Evolutionary conservation across 352 stramenopile species (phyloP), one percentile per base, ranked within the genome.

Genomic region (Pythium rishiriense): DNA sequence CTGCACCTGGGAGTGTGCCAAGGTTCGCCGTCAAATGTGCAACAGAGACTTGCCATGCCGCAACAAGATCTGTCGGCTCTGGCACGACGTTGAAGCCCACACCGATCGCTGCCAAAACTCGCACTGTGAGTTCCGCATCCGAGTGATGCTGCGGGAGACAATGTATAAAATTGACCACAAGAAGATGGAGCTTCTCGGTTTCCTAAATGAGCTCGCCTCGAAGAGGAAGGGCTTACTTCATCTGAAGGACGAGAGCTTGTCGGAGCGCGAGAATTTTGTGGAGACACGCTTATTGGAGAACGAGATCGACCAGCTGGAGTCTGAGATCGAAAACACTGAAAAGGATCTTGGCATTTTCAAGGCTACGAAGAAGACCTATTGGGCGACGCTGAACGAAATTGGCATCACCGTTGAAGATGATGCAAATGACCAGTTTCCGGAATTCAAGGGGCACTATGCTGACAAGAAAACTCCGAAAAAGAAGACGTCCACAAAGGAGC

Each of bases 81-180:
- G 81, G 81, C 81, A 90, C 53, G 81, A 90, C 26, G 81, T 90
- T 0, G 81, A 90, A 49, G 79, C 80, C 10, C 81, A 90, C 66
- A 87, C 73, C 2, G 81, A 88, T 55, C 76, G 72, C 17, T 90
- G 81, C 50, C 65, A 77, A 59, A 88, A 90, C 69, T 55, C 66
- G 24, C 70, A 86, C 33, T 90, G 81, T 51, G 81, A 90, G 72
- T 85, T 90, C 55, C 83, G 83, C 47, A 85, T 80, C 64, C 81
- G 81, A 45, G 80, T 90, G 31, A 76, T 90, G 70, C 66, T 87
- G 12, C 79, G 81, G 15, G 81, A 90, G 54, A 90, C 79, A 24
- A 87, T 88, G 79, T 80, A 90, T 72, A 88, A 87, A 66, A 74
- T 90, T 28, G 76, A 91, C 22, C 76, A 85, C 61, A 81, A 81